Base-by-base conservation (phyloP, 2,329 filamentous ascomycete species). In the Myriosclerotinia scirpicola region DNA sequence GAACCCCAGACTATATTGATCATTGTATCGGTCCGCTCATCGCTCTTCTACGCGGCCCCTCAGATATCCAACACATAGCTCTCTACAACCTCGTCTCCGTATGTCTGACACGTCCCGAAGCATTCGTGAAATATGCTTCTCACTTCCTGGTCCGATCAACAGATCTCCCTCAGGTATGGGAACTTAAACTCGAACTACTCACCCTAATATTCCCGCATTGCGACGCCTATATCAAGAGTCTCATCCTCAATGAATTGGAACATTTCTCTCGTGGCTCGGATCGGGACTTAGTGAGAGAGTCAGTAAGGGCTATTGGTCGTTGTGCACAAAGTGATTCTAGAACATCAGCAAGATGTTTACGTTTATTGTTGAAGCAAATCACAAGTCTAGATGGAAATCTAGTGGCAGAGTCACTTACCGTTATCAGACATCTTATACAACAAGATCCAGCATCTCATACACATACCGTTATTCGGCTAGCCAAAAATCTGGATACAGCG, bases 51-150 rank as follows among this genome's bases (percentile, higher is more conserved):
- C 87, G 95, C 66, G 89, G 91, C 15, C 88, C 93, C 0, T 87
- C 91, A 68, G 94, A 98, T 75, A 92, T 97, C 62, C 90, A 96
- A 75, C 89, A 96, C 75, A 85, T 97, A 50, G 93, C 92, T 1
- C 84, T 99, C 22, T 94, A 94, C 81, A 97, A 98, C 76, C 93
- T 98, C 67, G 93, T 97, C 14, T 90, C 92, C n/a, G 91, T 99
- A 54, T 95, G 92, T 74, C 82, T 98, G 14, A 81, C 84, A 38
- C 83, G 87, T 20, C 92, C 95, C 0, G 81, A 85, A 50, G 85
- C 89, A n/a, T 99, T 99, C 76, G 90, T 94, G 66, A 90, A 87
- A 75, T 94, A 97, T 75, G 87, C 90, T 22, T 91, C 90, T 44
- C 95, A 97, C 79, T 99, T 99, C 76, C 84, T 99, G 14, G 86